Conservation (phyloP, 495 filamentous ascomycete species). For the Neurospora sp. region DNA sequence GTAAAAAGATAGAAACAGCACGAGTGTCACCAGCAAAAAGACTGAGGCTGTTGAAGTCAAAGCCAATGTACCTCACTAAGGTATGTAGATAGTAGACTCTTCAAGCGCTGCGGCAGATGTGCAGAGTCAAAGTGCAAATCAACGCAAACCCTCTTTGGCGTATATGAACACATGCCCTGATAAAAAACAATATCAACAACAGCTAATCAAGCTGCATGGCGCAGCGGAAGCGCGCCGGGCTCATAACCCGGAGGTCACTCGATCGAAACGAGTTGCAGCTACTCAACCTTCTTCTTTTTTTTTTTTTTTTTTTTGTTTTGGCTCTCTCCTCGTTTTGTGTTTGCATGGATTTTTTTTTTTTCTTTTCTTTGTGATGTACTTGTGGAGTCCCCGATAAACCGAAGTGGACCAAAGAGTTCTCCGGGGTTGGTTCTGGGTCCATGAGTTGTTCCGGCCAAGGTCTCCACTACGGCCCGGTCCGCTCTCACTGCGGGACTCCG, state of each 20-base stretch:
- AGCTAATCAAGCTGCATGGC: conserved; percentile 11
- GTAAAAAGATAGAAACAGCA: no score
- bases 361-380: neutral
- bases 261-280: conserved; percentile 21
- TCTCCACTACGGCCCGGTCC: neutral
- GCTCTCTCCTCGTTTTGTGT: neutral
- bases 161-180: neutral
- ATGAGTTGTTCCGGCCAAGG: neutral
- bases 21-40: neutral
- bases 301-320: neutral
- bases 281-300: neutral
- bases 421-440: neutral
- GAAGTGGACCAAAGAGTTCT: neutral
- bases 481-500: neutral
- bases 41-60: neutral
- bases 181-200: neutral
- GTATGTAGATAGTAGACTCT: neutral
- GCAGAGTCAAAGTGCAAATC: neutral
- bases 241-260: conserved; percentile 24
- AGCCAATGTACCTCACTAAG: neutral
- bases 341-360: neutral
- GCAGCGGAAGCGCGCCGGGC: conserved; percentile 22
- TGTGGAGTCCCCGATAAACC: neutral
- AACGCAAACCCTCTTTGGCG: neutral
- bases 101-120: neutral